Evolutionary conservation across 1,139 yeast genomes (phyloP).

Genomic region (Chernovozyma aurita): DNA sequence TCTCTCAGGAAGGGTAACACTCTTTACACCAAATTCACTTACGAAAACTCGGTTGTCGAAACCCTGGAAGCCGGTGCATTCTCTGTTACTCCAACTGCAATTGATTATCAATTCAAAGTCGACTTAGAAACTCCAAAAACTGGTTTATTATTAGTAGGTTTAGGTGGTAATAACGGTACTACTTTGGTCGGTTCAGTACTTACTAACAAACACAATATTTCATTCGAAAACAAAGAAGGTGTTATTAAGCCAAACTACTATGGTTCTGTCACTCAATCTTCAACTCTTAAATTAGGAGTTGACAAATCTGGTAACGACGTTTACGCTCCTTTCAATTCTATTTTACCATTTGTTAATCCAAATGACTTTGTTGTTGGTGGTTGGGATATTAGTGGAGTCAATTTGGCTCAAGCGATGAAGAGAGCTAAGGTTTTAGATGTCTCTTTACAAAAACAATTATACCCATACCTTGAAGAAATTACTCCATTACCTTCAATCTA

Average conservation of each 20-base stretch:
- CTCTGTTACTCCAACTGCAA: conserved; percentile 66
- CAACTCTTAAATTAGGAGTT: conserved; percentile 86
- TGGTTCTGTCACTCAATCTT: conserved; percentile 94
- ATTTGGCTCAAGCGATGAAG: conserved; percentile 74
- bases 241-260: conserved; percentile 78
- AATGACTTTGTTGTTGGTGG: conserved; percentile 89
- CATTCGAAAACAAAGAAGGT: conserved; percentile 83
- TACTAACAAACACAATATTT: conserved; percentile 77
- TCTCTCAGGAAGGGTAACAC: conserved; percentile 54
- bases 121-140: conserved; percentile 80
- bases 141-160: conserved; percentile 87
- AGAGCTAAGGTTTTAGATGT: conserved; percentile 86
- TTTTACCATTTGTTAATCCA: conserved; percentile 86
- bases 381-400: conserved; percentile 82
- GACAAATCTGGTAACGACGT: conserved; percentile 80
- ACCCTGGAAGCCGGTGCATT: conserved; percentile 52
- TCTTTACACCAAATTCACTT: conserved; percentile 63
- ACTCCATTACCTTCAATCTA: conserved; percentile 82
- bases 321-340: conserved; percentile 86
- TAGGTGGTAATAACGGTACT: conserved; percentile 96
- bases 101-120: conserved; percentile 80
- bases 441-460: conserved; percentile 75
- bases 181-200: conserved; percentile 81
- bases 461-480: conserved; percentile 56
- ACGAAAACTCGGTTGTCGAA: conserved; percentile 30